Percentiles rank a stretch among this genome's conserved stretches.
phyloP scores from a whole-genome alignment of 192 early-diverging fungal species.

The Spinellus fusiger region DNA sequence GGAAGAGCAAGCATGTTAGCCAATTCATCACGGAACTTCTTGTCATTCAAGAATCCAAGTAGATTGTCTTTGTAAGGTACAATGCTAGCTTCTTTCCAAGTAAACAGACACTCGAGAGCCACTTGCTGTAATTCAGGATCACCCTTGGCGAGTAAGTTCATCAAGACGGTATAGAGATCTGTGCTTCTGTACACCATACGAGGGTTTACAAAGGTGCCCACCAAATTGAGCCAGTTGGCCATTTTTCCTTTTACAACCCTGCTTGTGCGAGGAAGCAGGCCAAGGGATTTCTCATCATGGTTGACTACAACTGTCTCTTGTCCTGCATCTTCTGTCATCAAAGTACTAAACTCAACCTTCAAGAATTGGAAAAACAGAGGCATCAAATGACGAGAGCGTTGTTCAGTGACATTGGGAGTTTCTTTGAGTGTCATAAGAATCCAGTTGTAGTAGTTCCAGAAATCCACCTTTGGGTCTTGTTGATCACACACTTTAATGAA shows the following conservation, averaged over 20 bases:
- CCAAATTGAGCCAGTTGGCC: constrained; percentile 49
- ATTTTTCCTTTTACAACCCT: constrained; percentile 24
- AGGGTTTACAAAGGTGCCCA: constrained; percentile 65
- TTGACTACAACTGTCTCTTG: constrained; percentile 17
- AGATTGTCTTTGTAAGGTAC: constrained; percentile 72
- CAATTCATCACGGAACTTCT: constrained; percentile 88
- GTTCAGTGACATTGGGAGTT: constrained; percentile 54
- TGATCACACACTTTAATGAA: constrained; percentile 33
- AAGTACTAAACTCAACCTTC: constrained; percentile 41
- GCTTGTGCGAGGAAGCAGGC: constrained; percentile 13
- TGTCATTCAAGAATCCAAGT: constrained; percentile 71
- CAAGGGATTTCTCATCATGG: constrained; percentile 3
- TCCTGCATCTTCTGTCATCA: constrained; percentile 35
- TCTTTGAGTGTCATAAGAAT: constrained; percentile 57
- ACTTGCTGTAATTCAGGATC: constrained; percentile 72
- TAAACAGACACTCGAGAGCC: constrained; percentile 79
- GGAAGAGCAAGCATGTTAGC: constrained; percentile 66
- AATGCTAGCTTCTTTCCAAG: constrained; percentile 71
- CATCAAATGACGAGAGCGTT: constrained; percentile 54
- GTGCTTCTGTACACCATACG: constrained; percentile 42
- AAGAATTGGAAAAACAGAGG: constrained; percentile 60
- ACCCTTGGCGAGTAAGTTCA: constrained; percentile 74
- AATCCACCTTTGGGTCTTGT: constrained; percentile 46
- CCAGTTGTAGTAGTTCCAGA: constrained; percentile 61
- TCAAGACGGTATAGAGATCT: constrained; percentile 55